Evolutionary conservation across 2,329 filamentous ascomycete genomes (phyloP).

Genomic region (Xylariaceae sp.): DNA sequence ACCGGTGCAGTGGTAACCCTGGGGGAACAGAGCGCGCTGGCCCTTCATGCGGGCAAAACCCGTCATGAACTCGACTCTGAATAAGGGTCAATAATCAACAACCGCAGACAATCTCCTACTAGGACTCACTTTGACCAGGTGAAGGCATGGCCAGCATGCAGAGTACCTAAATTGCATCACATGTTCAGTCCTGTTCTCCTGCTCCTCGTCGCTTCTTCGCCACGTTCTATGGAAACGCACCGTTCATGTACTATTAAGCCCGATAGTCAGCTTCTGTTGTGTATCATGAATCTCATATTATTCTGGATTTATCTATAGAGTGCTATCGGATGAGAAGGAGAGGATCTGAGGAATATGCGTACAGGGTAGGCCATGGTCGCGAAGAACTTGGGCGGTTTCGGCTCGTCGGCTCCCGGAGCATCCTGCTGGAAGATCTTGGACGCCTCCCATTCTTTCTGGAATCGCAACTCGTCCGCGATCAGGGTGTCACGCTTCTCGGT

Average conservation of each 20-base stretch:
- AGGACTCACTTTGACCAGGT: constrained; percentile 64
- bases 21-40: constrained; percentile 54
- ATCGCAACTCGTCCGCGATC: constrained; percentile 36
- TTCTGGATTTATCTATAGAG: not conserved
- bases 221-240: constrained; percentile 30
- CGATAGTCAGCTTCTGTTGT: not conserved
- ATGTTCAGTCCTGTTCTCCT: not conserved
- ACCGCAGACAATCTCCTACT: too few relatives aligned
- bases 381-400: constrained; percentile 87
- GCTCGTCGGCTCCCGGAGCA: constrained; percentile 72
- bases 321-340: not conserved
- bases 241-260: constrained; percentile 53
- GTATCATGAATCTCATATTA: not conserved
- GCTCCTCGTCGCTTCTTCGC: not conserved
- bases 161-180: constrained; percentile 37
- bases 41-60: constrained; percentile 88
- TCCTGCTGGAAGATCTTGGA: constrained; percentile 76
- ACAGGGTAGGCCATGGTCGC: constrained; percentile 49
- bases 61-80: constrained; percentile 65
- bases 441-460: constrained; percentile 79
- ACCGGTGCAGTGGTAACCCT: constrained; percentile 14
- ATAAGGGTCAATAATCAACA: not conserved
- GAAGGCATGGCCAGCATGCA: constrained; percentile 90
- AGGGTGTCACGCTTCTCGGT: constrained; percentile 22
- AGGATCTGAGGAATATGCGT: not conserved